Evolutionary conservation across 2,329 filamentous ascomycete species (phyloP).

Genomic region (Akanthomyces lecanii): DNA sequence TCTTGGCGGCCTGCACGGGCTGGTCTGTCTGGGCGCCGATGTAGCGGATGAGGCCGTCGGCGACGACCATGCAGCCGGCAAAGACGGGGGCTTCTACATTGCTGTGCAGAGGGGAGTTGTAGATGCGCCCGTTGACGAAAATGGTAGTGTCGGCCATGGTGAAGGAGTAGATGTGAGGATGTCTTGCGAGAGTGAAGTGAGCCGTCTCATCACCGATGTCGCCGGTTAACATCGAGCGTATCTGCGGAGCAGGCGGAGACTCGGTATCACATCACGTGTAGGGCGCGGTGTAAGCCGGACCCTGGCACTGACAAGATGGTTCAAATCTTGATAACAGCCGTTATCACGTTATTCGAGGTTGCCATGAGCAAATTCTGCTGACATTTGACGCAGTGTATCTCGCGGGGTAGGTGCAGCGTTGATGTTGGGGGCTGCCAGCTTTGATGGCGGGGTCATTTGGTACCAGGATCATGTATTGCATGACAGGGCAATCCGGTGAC

Average conservation of each 20-base stretch:
- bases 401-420: no score
- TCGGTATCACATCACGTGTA: slow-evolving; percentile 17
- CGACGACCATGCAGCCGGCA: slow-evolving; percentile 31
- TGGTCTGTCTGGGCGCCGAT: slow-evolving; percentile 30
- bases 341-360: no score
- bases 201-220: slow-evolving; percentile 13
- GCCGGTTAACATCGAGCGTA: slow-evolving; percentile 6
- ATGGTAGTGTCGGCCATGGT: slow-evolving; percentile 14
- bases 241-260: slow-evolving; percentile 7
- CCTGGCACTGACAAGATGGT: neutral
- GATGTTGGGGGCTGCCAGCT: no score
- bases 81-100: slow-evolving; percentile 25
- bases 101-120: slow-evolving; percentile 17
- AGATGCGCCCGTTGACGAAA: slow-evolving; percentile 23
- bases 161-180: neutral
- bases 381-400: no score
- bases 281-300: neutral
- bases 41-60: slow-evolving; percentile 31
- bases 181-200: no score
- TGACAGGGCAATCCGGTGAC: neutral
- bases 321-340: no score
- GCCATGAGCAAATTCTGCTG: no score
- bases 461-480: neutral
- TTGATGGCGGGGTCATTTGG: neutral
- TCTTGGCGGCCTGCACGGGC: slow-evolving; percentile 23